Percentiles rank a stretch among this genome's conserved stretches.
phyloP scores from a whole-genome alignment of 441 rosid genomes.

The Viola pubescens region DNA sequence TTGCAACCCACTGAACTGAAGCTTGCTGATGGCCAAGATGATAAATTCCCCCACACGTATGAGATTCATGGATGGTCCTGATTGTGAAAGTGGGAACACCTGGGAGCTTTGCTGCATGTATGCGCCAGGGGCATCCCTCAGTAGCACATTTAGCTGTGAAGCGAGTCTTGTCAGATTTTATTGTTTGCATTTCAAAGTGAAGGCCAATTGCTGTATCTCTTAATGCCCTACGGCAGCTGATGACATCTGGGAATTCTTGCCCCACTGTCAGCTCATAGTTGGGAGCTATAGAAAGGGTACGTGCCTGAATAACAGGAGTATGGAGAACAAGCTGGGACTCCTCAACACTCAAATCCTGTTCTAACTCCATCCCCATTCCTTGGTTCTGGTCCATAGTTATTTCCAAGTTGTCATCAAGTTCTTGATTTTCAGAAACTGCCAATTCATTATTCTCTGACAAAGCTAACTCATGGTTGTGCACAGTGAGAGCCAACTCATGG shows the following conservation, averaged over 20 bases:
- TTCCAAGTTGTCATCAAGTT: constrained; percentile 63
- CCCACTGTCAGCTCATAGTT: constrained; percentile 64
- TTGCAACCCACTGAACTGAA: constrained; percentile 96
- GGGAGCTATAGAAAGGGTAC: constrained; percentile 42
- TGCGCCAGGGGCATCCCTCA: constrained; percentile 95
- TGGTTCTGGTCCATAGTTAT: constrained; percentile 55
- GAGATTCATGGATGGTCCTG: constrained; percentile 77
- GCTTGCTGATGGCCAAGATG: constrained; percentile 98
- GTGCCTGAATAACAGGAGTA: constrained; percentile 54
- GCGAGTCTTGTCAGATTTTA: constrained; percentile 89
- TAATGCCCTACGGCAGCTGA: constrained; percentile 87
- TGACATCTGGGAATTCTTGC: constrained; percentile 93
- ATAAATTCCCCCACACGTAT: constrained; percentile 80
- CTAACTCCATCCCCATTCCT: constrained; percentile 47
- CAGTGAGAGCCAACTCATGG: constrained; percentile 45
- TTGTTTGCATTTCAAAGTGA: constrained; percentile 91
- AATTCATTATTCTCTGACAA: constrained; percentile 54
- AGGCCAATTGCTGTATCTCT: constrained; percentile 91
- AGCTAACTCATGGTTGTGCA: constrained; percentile 48
- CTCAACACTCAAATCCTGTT: constrained; percentile 27
- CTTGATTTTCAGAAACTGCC: constrained; percentile 60
- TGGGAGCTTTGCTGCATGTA: constrained; percentile 91
- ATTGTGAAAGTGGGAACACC: constrained; percentile 93
- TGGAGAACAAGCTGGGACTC: constrained; percentile 35
- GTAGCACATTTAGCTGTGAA: constrained; percentile 92